Evolutionary conservation across 495 filamentous ascomycete species (phyloP).

Genomic region (Pyrenopolyporus hunteri): DNA sequence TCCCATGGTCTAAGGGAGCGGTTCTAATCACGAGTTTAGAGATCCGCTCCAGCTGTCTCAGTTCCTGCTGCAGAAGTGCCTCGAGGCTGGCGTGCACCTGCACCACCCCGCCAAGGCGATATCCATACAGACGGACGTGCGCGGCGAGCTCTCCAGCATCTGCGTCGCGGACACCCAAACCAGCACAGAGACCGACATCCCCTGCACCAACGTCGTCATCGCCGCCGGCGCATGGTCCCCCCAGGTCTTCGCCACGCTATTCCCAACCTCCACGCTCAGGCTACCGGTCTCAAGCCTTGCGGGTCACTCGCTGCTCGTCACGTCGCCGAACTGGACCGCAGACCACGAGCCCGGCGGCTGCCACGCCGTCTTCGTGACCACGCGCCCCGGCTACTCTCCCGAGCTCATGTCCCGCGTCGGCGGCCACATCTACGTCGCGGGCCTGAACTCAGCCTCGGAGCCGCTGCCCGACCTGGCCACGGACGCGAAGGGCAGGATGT

Average conservation of each 20-base stretch:
- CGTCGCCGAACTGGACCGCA: constrained; percentile 62
- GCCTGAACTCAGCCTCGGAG: constrained; percentile 66
- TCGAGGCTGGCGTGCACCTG: constrained; percentile 65
- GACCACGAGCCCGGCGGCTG: constrained; percentile 50
- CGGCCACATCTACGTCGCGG: constrained; percentile 75
- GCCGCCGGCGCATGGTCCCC: constrained; percentile 75
- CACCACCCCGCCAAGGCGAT: constrained; percentile 68
- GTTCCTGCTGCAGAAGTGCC: constrained; percentile 65
- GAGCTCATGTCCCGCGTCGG: constrained; percentile 73
- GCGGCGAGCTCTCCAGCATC: constrained; percentile 54
- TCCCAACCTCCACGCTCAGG: constrained; percentile 57
- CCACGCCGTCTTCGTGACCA: constrained; percentile 74
- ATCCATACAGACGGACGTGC: constrained; percentile 56
- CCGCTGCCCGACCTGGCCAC: constrained; percentile 63
- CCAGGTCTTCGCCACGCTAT: constrained; percentile 65
- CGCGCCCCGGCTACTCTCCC: constrained; percentile 64
- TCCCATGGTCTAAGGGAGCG: not conserved
- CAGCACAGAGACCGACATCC: constrained; percentile 60
- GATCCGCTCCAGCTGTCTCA: constrained; percentile 65
- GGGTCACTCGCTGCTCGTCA: constrained; percentile 73
- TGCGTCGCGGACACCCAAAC: constrained; percentile 50
- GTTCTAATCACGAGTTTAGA: constrained; percentile 3
- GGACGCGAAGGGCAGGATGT: constrained; percentile 50
- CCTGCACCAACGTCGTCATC: constrained; percentile 65
- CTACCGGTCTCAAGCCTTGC: constrained; percentile 68